phyloP scores from a whole-genome alignment of 495 filamentous ascomycete genomes.

The Xylaria cubensis region DNA sequence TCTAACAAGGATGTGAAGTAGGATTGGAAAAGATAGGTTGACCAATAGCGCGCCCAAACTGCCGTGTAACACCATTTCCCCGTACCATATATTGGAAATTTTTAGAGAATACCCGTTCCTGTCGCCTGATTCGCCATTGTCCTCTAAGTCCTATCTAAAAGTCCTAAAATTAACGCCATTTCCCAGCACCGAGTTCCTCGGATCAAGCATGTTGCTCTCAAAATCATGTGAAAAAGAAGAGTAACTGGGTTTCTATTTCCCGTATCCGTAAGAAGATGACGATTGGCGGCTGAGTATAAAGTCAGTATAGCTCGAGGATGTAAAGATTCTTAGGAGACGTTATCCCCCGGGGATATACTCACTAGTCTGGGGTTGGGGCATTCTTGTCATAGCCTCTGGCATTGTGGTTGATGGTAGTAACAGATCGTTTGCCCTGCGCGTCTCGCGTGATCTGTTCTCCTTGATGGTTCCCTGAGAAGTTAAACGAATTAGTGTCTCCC shows the following conservation, averaged over 20 bases:
- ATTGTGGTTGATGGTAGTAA: slow-evolving; percentile 20
- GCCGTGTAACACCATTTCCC: slow-evolving; percentile 9
- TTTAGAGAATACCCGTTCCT: neutral
- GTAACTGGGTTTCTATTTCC: neutral
- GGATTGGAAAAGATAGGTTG: neutral
- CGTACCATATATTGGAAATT: neutral
- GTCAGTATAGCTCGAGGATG: neutral
- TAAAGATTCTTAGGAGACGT: neutral
- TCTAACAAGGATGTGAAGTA: neutral
- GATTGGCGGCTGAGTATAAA: neutral
- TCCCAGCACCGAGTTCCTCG: neutral
- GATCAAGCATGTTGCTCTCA: neutral
- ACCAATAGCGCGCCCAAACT: neutral
- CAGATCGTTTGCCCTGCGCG: neutral
- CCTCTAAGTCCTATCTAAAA: neutral
- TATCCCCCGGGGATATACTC: neutral
- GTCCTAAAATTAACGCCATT: slow-evolving; percentile 16
- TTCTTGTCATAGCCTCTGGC: slow-evolving; percentile 5
- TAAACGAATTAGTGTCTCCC: neutral
- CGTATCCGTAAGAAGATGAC: too few species aligned
- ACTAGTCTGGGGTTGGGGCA: slow-evolving; percentile 21
- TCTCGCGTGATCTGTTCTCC: neutral
- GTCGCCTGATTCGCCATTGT: neutral
- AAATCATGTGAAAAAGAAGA: neutral
- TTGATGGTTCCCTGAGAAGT: slow-evolving; percentile 16